Base-by-base conservation (phyloP, 768 basidiomycete genomes). In the Kwoniella dendrophila region DNA sequence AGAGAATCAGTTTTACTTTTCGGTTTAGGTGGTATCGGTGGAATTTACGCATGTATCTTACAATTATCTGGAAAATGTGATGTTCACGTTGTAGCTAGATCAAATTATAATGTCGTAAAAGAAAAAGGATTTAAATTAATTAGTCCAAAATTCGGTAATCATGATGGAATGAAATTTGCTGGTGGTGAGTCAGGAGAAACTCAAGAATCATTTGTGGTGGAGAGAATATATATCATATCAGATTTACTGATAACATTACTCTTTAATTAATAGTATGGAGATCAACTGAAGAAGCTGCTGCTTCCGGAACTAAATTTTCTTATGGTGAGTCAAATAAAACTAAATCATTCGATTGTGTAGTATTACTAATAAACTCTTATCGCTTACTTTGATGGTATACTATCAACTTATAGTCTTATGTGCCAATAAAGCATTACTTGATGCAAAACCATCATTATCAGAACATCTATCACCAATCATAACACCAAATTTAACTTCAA, bases 11-110 rank as follows among this genome's bases (percentile, higher is more conserved):
- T 74, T 44, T 60, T 75, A 4, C 55, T 77, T 41, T 77, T 77
- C 61, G 76, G 76, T 52, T 66, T 75, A 40, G 76, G 76, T 30
- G 72, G 76, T 55, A 77, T 77, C 45, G 76, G 76, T 20, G 74
- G 74, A 10, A 73, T 75, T 30, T 77, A 77, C 62, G 76, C 76
- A n/a, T 71, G 68, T 45, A 75, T 77, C 61, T 59, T 77, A 11
- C 54, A 61, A 12, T 57, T 77, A 8, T 75, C 72, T 0, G 68
- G 65, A 0, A 38, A 67, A 66, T 72, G 70, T 56, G 62, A 73
- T 38, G 74, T 77, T 1, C 64, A 66, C 40, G 74, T 77, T 14
- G 75, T 77, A 24, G 76, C 76, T 7, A 29, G 76, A 49, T 74
- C 72, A 18, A 77, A 75, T 44, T 75, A 75, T 49, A 60, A 66